A percentile compares a stretch with the other conserved stretches of the same genome.
These are phyloP conservation scores for Penicillium robsamsonii DNA, from an alignment of 495 filamentous ascomycete genomes.

Conservation along the genomic window DNA sequence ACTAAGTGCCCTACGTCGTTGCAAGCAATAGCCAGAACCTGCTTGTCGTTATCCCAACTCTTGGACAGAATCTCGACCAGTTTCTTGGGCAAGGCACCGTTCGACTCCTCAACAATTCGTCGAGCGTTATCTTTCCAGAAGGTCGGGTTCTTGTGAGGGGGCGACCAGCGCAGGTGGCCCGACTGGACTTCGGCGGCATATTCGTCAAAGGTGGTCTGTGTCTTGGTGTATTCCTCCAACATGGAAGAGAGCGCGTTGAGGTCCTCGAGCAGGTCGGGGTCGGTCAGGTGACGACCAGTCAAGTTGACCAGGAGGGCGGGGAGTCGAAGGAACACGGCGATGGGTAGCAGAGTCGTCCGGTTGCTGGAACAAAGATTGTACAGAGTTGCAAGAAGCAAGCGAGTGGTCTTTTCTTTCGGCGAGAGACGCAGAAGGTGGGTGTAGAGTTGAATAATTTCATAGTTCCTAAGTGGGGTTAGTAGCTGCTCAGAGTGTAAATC, in stretches of 20 bases:
- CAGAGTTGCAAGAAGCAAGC: slow-evolving; percentile 84
- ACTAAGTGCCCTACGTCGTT: slow-evolving; percentile 91
- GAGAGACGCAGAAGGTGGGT: slow-evolving; percentile 85
- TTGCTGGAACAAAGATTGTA: slow-evolving; percentile 78
- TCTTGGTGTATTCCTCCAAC: slow-evolving; percentile 90
- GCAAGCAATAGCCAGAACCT: slow-evolving; percentile 92
- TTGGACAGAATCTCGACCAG: slow-evolving; percentile 84
- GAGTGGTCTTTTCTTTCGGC: slow-evolving; percentile 96
- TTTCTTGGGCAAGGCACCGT: slow-evolving; percentile 75
- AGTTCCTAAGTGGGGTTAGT: slow-evolving; percentile 56
- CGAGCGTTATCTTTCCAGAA: slow-evolving; percentile 98
- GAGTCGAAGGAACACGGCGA: slow-evolving; percentile 76
- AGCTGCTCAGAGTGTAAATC: slow-evolving; percentile 1
- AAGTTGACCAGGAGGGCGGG: slow-evolving; percentile 80
- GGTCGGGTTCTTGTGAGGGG: slow-evolving; percentile 81
- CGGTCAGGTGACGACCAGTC: slow-evolving; percentile 76
- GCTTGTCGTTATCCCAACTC: slow-evolving; percentile 87
- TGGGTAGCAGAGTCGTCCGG: slow-evolving; percentile 72
- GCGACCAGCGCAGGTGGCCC: slow-evolving; percentile 91
- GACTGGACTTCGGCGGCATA: slow-evolving; percentile 87
- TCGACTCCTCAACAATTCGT: slow-evolving; percentile 80
- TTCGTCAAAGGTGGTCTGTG: slow-evolving; percentile 95
- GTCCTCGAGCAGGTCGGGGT: slow-evolving; percentile 87
- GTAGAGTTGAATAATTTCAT: slow-evolving; percentile 88
- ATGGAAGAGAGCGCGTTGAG: slow-evolving; percentile 70